Evolutionary conservation across 176 grass and related monocot species (phyloP).

Genomic region (Oropetium thomaeum): DNA sequence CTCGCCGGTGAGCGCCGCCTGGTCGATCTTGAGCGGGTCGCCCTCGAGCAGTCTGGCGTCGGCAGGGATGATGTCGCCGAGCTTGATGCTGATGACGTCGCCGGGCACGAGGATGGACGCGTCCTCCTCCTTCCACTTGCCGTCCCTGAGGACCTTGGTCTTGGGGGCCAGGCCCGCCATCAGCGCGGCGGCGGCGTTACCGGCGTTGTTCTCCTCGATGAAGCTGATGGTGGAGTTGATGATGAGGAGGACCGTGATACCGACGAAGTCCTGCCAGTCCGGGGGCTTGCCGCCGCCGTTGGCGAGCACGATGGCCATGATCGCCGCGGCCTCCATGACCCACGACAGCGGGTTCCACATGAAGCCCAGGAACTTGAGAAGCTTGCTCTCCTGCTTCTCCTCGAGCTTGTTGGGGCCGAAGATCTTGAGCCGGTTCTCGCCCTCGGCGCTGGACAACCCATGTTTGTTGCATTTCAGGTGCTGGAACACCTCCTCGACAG

Average conservation of each 20-base stretch:
- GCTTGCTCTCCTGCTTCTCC: conserved; percentile 91
- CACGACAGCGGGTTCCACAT: conserved; percentile 97
- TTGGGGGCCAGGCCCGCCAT: conserved; percentile 91
- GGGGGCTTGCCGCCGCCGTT: conserved; percentile 73
- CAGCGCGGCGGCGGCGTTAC: conserved; percentile 78
- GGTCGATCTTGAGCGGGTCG: conserved; percentile 95
- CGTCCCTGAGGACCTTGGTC: conserved; percentile 80
- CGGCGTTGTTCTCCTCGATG: conserved; percentile 98
- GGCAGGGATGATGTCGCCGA: conserved; percentile 93
- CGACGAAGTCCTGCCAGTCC: conserved; percentile 94
- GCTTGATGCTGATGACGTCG: conserved; percentile 85
- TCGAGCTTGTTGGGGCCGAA: conserved; percentile 94
- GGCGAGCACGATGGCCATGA: conserved; percentile 91
- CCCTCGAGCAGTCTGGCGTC: conserved; percentile 79
- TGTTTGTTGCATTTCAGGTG: too few species aligned
- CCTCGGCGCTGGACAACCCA: too few species aligned
- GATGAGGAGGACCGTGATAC: conserved; percentile 85
- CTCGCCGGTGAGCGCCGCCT: conserved; percentile 85
- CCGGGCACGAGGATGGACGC: conserved; percentile 77
- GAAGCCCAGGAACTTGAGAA: conserved; percentile 94
- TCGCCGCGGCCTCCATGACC: conserved; percentile 90
- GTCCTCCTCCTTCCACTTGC: conserved; percentile 78
- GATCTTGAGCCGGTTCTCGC: conserved; percentile 45
- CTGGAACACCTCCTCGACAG: too few species aligned
- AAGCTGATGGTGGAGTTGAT: conserved; percentile 99